phyloP scores from a whole-genome alignment of 2,329 filamentous ascomycete species.

The Pseudogymnoascus sp. region DNA sequence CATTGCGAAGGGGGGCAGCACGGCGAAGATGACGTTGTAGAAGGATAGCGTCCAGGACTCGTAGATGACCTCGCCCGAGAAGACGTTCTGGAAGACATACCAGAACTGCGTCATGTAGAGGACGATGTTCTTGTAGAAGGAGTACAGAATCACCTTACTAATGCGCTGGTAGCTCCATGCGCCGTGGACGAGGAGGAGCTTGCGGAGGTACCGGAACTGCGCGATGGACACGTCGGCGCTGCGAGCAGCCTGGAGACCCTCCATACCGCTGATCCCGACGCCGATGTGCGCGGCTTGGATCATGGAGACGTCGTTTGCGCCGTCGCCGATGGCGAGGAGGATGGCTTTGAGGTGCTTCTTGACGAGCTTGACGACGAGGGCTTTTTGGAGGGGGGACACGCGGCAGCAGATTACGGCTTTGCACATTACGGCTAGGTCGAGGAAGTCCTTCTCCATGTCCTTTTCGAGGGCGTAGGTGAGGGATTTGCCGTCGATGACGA shows the following conservation, averaged over 20 bases:
- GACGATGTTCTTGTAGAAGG: constrained; percentile 99
- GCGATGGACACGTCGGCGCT: constrained; percentile 94
- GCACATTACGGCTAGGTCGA: constrained; percentile 89
- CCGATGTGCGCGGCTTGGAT: constrained; percentile 98
- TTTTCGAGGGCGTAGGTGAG: constrained; percentile 88
- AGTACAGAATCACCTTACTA: constrained; percentile 94
- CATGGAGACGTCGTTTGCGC: constrained; percentile 99
- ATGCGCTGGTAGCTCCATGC: constrained; percentile 97
- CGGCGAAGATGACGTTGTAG: constrained; percentile 98
- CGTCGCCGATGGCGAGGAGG: constrained; percentile 90
- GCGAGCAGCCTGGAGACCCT: constrained; percentile 92
- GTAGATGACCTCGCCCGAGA: constrained; percentile 96
- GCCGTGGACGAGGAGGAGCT: constrained; percentile 88
- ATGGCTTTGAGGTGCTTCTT: constrained; percentile 87
- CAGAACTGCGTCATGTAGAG: constrained; percentile 99
- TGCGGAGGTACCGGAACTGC: constrained; percentile 91
- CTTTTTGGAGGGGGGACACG: constrained; percentile 95
- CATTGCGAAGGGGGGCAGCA: constrained; percentile 84
- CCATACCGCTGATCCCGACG: constrained; percentile 92
- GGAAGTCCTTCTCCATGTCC: constrained; percentile 86
- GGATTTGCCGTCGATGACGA: constrained; percentile 94
- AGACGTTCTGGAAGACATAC: constrained; percentile 98
- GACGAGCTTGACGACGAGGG: constrained; percentile 93
- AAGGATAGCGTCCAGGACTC: constrained; percentile 99
- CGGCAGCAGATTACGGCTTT: constrained; percentile 98